These are phyloP conservation scores for Metschnikowia matae DNA, from an alignment of 805 yeast genomes.

Conservation along the genomic window DNA sequence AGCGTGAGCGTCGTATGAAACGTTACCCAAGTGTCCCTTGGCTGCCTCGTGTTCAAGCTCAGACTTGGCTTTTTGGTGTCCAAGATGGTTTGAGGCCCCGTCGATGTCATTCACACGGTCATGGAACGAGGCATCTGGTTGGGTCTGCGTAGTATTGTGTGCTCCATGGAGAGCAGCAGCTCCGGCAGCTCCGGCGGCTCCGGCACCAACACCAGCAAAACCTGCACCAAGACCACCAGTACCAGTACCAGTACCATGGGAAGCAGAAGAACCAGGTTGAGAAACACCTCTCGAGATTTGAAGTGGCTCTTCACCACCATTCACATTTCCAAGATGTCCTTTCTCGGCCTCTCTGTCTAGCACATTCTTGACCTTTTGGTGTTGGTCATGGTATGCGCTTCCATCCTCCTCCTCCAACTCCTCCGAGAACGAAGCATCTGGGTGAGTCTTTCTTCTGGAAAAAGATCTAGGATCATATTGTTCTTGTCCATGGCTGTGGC, in stretches of 20 bases:
- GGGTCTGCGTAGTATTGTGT: neutral
- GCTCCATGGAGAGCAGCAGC: neutral
- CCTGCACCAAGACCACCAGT: slow-evolving; percentile 10
- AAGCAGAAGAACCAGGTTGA: neutral
- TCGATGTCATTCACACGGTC: slow-evolving; percentile 8
- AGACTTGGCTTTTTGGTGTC: slow-evolving; percentile 8
- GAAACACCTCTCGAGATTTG: neutral
- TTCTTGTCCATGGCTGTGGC: no score
- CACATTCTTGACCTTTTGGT: slow-evolving; percentile 4
- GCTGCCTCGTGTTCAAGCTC: slow-evolving; percentile 10
- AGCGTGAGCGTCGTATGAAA: neutral
- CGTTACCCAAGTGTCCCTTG: slow-evolving; percentile 9
- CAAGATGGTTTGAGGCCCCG: slow-evolving; percentile 8
- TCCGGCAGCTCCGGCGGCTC: neutral
- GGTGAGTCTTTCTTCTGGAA: neutral
- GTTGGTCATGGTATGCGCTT: slow-evolving; percentile 3
- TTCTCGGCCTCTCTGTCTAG: slow-evolving; percentile 1
- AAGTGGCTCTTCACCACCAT: neutral
- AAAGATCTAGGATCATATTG: no score
- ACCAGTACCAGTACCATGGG: neutral
- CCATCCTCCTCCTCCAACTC: slow-evolving; percentile 3
- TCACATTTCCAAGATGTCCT: slow-evolving; percentile 3
- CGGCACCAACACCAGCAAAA: neutral
- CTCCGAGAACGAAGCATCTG: neutral
- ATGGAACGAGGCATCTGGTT: slow-evolving; percentile 11